A percentile compares a stretch with the other conserved stretches of the same genome.
Evolutionary conservation across 2,329 filamentous ascomycete species (phyloP).

Genomic region (Cytospora piceicola): DNA sequence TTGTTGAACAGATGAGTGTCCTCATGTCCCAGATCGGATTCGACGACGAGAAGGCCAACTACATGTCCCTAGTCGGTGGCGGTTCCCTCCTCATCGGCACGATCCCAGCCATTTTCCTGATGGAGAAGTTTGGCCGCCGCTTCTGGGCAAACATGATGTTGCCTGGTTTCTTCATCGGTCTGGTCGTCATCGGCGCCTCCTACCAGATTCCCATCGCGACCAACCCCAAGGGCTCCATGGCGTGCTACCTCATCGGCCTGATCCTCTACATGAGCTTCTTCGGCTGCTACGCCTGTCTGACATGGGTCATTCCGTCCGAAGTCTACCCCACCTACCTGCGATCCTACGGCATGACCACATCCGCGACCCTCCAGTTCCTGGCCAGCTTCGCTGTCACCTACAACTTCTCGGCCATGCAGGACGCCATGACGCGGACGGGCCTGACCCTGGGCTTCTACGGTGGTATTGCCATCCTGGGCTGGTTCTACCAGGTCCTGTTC

Average conservation of each 20-base stretch:
- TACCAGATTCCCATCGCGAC: conserved; percentile 58
- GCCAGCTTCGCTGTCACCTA: conserved; percentile 75
- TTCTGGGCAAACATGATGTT: conserved; percentile 77
- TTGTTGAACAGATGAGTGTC: no score
- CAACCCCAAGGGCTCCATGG: conserved; percentile 54
- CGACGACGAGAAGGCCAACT: conserved; percentile 62
- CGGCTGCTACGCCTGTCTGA: conserved; percentile 66
- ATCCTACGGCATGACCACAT: conserved; percentile 74
- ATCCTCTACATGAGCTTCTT: conserved; percentile 72
- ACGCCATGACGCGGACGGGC: conserved; percentile 68
- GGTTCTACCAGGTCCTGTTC: conserved; percentile 74
- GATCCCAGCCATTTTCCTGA: conserved; percentile 69
- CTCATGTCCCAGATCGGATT: conserved; percentile 71
- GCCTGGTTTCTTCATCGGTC: conserved; percentile 71
- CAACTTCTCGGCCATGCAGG: conserved; percentile 73
- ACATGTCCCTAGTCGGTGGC: conserved; percentile 76
- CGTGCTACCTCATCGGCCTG: conserved; percentile 68
- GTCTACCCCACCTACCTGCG: conserved; percentile 75
- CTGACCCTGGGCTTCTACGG: conserved; percentile 74
- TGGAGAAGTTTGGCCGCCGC: conserved; percentile 73
- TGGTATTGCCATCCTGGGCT: conserved; percentile 71
- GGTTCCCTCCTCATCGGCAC: conserved; percentile 69
- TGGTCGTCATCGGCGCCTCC: conserved; percentile 67
- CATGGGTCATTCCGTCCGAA: conserved; percentile 70
- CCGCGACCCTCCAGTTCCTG: conserved; percentile 70